Evolutionary conservation across 306 rosid genomes (phyloP).

Genomic region (Inga laurina): DNA sequence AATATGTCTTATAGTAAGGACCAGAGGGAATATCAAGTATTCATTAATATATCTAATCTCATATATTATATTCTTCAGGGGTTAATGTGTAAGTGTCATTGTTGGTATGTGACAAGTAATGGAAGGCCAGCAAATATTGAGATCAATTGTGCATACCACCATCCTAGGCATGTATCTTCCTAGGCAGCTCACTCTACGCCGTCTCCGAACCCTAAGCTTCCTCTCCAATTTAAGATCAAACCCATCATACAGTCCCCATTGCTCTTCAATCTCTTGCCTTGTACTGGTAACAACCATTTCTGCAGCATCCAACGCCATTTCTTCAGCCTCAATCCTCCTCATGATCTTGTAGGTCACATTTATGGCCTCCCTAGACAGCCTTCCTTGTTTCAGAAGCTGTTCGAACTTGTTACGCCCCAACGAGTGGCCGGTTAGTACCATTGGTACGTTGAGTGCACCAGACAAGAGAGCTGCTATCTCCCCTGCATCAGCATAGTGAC

Average conservation of each 20-base stretch:
- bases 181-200: slow-evolving; percentile 71
- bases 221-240: slow-evolving; percentile 77
- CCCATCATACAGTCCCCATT: slow-evolving; percentile 83
- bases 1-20: no score
- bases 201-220: slow-evolving; percentile 73
- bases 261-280: slow-evolving; percentile 88
- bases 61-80: background rate
- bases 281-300: slow-evolving; percentile 89
- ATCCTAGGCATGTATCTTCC: slow-evolving; percentile 81
- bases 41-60: background rate
- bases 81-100: background rate
- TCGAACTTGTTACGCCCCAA: slow-evolving; percentile 81
- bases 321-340: slow-evolving; percentile 81
- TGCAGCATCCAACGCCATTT: slow-evolving; percentile 71
- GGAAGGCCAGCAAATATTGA: background rate
- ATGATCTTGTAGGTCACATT: slow-evolving; percentile 68
- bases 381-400: slow-evolving; percentile 76
- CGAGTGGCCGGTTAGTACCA: slow-evolving; percentile 84
- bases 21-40: no score
- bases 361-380: slow-evolving; percentile 66
- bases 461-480: slow-evolving; percentile 69
- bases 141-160: slow-evolving; percentile 55
- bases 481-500: slow-evolving; percentile 85
- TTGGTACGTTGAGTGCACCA: slow-evolving; percentile 79
- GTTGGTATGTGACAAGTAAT: background rate